These are phyloP conservation scores for Lecanoromycetidae sp. DNA, from an alignment of 2,329 filamentous ascomycete genomes.

Conservation along the genomic window DNA sequence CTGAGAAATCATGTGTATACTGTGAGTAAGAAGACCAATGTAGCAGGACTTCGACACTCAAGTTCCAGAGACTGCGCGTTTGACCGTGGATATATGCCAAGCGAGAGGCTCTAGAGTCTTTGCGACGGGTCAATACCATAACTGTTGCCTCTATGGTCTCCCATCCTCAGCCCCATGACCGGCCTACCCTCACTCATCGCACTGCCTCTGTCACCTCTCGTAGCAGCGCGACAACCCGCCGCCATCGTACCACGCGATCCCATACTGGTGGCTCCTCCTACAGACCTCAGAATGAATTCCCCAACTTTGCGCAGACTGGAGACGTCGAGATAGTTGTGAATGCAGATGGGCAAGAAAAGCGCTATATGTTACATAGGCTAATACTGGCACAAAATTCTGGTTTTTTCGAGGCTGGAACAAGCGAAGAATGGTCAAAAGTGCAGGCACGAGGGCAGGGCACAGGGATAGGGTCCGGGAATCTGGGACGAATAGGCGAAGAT, in stretches of 20 bases:
- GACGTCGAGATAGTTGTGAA: constrained; percentile 82
- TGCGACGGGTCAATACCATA: background rate
- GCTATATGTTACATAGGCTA: constrained; percentile 76
- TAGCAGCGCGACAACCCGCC: constrained; percentile 45
- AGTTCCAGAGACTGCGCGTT: too few relatives aligned
- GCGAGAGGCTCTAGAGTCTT: too few relatives aligned
- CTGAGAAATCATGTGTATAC: too few relatives aligned
- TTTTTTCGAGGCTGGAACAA: constrained; percentile 82
- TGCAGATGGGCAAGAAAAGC: constrained; percentile 58
- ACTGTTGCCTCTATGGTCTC: constrained; percentile 10
- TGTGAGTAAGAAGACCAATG: too few relatives aligned
- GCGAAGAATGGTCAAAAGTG: constrained; percentile 57
- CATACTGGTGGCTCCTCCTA: constrained; percentile 61
- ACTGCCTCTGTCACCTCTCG: constrained; percentile 55
- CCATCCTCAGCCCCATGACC: constrained; percentile 8
- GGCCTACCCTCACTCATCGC: constrained; percentile 42
- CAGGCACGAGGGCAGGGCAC: constrained; percentile 23
- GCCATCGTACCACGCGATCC: constrained; percentile 64
- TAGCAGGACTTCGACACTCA: too few relatives aligned
- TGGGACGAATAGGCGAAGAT: constrained; percentile 43
- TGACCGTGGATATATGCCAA: too few relatives aligned
- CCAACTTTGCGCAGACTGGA: constrained; percentile 76
- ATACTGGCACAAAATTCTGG: constrained; percentile 83
- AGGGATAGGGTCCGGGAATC: constrained; percentile 19
- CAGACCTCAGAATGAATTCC: constrained; percentile 77